Conservation (phyloP, 2,329 filamentous ascomycete genomes). For the Neurospora sp. region DNA sequence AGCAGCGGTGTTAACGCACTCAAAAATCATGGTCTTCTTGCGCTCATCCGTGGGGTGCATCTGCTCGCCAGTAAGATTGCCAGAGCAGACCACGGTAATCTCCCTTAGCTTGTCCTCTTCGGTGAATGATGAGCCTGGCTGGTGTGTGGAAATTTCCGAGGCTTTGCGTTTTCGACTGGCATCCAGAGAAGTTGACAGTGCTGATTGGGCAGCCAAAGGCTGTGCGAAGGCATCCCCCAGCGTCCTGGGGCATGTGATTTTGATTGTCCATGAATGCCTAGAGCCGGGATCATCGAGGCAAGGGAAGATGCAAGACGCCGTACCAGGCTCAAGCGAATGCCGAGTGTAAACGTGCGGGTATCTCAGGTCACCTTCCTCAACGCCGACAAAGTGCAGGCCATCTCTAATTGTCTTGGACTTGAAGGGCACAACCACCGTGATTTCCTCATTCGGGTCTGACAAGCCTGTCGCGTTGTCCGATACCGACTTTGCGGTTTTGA, state of each 20-base stretch:
- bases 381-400: slow-evolving; percentile 83
- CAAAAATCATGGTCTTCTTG: slow-evolving; percentile 83
- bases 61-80: slow-evolving; percentile 75
- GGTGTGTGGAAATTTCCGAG: slow-evolving; percentile 19
- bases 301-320: slow-evolving; percentile 79
- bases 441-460: slow-evolving; percentile 13
- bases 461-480: slow-evolving; percentile 11
- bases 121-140: slow-evolving; percentile 27
- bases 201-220: slow-evolving; percentile 31
- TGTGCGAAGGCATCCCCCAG: slow-evolving; percentile 64
- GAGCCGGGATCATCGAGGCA: slow-evolving; percentile 81
- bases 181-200: slow-evolving; percentile 15
- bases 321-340: slow-evolving; percentile 67
- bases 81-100: slow-evolving; percentile 83
- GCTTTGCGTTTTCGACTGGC: slow-evolving; percentile 29
- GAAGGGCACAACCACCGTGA: slow-evolving; percentile 60
- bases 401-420: slow-evolving; percentile 66
- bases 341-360: slow-evolving; percentile 90
- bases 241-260: slow-evolving; percentile 75
- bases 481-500: slow-evolving; percentile 18
- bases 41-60: slow-evolving; percentile 65
- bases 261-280: slow-evolving; percentile 78
- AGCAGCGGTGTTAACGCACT: slow-evolving; percentile 62
- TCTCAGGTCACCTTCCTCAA: slow-evolving; percentile 66
- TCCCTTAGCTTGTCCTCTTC: slow-evolving; percentile 83